Percentiles rank a stretch among this genome's conserved stretches.
These are phyloP conservation scores for Russula earlei DNA, from an alignment of 768 basidiomycete genomes.

Conservation along the genomic window DNA sequence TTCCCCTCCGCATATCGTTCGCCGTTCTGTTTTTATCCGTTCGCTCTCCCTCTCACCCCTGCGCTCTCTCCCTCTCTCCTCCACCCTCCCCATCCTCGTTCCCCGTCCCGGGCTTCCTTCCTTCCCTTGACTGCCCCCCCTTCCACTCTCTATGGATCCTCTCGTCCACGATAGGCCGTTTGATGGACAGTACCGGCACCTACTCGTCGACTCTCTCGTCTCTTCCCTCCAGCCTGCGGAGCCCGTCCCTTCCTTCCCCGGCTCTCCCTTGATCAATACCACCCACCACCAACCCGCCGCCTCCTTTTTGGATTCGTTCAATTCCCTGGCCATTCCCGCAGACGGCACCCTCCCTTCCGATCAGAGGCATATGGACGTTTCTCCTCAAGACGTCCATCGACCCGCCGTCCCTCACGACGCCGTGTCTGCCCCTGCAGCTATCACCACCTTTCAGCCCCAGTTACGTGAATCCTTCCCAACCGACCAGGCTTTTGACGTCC, in stretches of 20 bases:
- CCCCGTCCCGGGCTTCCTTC: background rate
- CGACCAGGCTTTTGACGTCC: constrained; percentile 18
- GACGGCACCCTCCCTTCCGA: constrained; percentile 16
- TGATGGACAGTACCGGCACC: constrained; percentile 13
- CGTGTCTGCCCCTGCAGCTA: constrained; percentile 5
- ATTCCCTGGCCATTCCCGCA: constrained; percentile 19
- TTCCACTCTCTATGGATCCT: constrained; percentile 10
- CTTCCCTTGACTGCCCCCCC: background rate
- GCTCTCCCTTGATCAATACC: constrained; percentile 20
- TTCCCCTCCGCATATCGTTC: no score
- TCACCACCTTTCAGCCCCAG: constrained; percentile 10
- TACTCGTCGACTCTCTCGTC: background rate
- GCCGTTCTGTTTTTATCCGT: constrained; percentile 21
- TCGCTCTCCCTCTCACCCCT: constrained; percentile 4
- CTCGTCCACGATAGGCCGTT: constrained; percentile 5
- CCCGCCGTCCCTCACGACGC: constrained; percentile 7
- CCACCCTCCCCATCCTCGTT: background rate
- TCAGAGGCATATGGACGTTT: constrained; percentile 24
- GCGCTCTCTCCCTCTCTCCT: background rate
- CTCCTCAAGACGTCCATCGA: constrained; percentile 15
- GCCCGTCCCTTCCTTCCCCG: constrained; percentile 13
- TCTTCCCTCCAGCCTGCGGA: constrained; percentile 11
- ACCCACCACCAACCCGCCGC: constrained; percentile 19
- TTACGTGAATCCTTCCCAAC: constrained; percentile 9
- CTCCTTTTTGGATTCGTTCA: constrained; percentile 22